Percentiles rank a stretch among this genome's conserved stretches.
Evolutionary conservation across 805 yeast genomes (phyloP).

Genomic region (Yarrowia sp.): DNA sequence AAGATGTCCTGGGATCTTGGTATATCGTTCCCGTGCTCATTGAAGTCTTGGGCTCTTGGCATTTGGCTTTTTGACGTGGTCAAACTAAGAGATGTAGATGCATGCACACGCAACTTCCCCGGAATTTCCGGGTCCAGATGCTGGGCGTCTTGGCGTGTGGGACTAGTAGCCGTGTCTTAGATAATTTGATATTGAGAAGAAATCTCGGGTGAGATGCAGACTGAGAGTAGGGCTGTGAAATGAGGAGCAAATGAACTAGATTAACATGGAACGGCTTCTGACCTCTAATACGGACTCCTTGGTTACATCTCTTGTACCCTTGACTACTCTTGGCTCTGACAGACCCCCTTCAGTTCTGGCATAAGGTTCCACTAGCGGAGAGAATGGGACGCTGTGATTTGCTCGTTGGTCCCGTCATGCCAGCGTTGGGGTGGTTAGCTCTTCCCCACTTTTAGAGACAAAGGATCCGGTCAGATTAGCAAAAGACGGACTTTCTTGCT

Average conservation of each 20-base stretch:
- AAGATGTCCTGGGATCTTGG: background rate
- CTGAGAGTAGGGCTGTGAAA: too few relatives aligned
- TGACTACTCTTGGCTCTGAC: background rate
- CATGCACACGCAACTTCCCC: background rate
- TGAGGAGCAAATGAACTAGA: background rate
- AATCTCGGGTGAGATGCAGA: too few relatives aligned
- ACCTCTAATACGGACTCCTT: too few relatives aligned
- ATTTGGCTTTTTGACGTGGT: background rate
- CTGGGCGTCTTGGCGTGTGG: background rate
- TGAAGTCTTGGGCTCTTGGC: background rate
- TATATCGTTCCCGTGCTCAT: background rate
- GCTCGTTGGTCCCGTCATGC: background rate
- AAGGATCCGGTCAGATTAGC: background rate
- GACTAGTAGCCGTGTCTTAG: background rate
- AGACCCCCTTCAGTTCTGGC: background rate
- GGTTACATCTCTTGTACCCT: too few relatives aligned
- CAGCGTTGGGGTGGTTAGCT: background rate
- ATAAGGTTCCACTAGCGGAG: background rate
- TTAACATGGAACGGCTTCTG: too few relatives aligned
- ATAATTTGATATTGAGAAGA: background rate
- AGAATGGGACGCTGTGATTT: background rate
- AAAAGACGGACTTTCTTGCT: background rate
- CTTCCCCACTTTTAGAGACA: conserved; percentile 10
- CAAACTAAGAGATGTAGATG: background rate
- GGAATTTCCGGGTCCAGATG: background rate